Percentiles rank a stretch among this genome's conserved stretches.
Evolutionary conservation across 768 basidiomycete species (phyloP).

Genomic region (Xanthoconium purpureum): DNA sequence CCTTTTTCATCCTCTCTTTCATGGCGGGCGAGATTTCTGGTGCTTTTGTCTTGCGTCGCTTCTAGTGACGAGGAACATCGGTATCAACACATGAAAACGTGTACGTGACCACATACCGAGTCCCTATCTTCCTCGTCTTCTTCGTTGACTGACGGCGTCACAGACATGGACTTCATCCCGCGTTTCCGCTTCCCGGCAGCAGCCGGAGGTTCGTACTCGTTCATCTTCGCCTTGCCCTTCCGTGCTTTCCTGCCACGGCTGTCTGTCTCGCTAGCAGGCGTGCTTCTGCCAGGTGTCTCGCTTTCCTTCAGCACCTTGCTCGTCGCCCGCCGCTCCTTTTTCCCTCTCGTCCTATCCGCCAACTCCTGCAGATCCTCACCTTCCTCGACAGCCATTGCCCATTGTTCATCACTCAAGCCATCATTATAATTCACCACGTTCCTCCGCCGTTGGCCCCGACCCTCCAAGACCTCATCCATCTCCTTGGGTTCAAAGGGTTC

Average conservation of each 20-base stretch:
- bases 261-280: slow-evolving; percentile 61
- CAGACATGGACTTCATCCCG: slow-evolving; percentile 65
- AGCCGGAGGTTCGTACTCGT: slow-evolving; percentile 45
- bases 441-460: slow-evolving; percentile 81
- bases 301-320: slow-evolving; percentile 58
- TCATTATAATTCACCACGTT: slow-evolving; percentile 91
- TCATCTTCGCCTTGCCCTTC: slow-evolving; percentile 60
- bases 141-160: slow-evolving; percentile 68
- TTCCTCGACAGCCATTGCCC: slow-evolving; percentile 82
- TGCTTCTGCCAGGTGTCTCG: slow-evolving; percentile 60
- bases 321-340: slow-evolving; percentile 58
- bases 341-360: slow-evolving; percentile 60
- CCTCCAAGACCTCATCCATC: slow-evolving; percentile 53
- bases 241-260: slow-evolving; percentile 52
- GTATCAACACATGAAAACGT: neutral
- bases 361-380: slow-evolving; percentile 78
- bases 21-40: slow-evolving; percentile 55
- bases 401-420: slow-evolving; percentile 90
- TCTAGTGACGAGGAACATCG: slow-evolving; percentile 41
- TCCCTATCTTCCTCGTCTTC: slow-evolving; percentile 82
- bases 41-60: slow-evolving; percentile 78
- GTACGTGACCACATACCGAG: slow-evolving; percentile 41
- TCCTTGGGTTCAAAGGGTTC: slow-evolving; percentile 74
- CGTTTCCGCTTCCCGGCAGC: slow-evolving; percentile 72
- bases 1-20: slow-evolving; percentile 80